Evolutionary conservation across 495 filamentous ascomycete genomes (phyloP).

Genomic region (Immersiella caudata): DNA sequence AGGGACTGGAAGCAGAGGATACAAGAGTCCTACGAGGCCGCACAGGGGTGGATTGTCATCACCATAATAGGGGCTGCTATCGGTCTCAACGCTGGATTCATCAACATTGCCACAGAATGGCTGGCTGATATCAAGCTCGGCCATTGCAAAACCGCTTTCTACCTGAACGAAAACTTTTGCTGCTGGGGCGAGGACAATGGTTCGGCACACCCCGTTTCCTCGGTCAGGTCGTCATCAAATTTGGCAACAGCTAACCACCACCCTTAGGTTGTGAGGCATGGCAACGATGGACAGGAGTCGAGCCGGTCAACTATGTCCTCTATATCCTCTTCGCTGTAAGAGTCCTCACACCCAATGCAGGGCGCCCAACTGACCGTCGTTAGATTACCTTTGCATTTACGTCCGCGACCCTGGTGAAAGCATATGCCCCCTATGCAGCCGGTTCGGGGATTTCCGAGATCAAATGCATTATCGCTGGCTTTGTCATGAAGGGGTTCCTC

Average conservation of each 20-base stretch:
- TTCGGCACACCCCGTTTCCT: slow-evolving; percentile 38
- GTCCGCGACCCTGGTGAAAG: slow-evolving; percentile 83
- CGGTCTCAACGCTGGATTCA: slow-evolving; percentile 86
- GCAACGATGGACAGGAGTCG: slow-evolving; percentile 82
- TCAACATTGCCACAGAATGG: slow-evolving; percentile 98
- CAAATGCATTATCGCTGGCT: slow-evolving; percentile 99
- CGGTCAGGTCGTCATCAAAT: background rate
- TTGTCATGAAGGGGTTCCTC: slow-evolving; percentile 98
- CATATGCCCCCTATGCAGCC: slow-evolving; percentile 94
- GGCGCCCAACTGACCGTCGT: slow-evolving; percentile 20
- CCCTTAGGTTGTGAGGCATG: slow-evolving; percentile 85
- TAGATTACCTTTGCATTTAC: slow-evolving; percentile 81
- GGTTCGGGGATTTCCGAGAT: slow-evolving; percentile 98
- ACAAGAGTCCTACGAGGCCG: slow-evolving; percentile 89
- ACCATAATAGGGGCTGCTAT: slow-evolving; percentile 92
- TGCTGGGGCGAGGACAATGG: slow-evolving; percentile 95
- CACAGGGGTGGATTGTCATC: slow-evolving; percentile 97
- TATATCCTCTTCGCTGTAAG: slow-evolving; percentile 88
- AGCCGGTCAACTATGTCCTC: slow-evolving; percentile 79
- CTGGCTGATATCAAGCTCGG: slow-evolving; percentile 93
- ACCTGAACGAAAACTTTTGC: slow-evolving; percentile 97
- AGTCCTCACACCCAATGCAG: slow-evolving; percentile 6
- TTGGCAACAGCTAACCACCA: slow-evolving; percentile 31
- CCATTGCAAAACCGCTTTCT: slow-evolving; percentile 92
- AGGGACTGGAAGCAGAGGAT: slow-evolving; percentile 82